Evolutionary conservation across 2,329 filamentous ascomycete genomes (phyloP).

Genomic region (Ophiostoma ips): DNA sequence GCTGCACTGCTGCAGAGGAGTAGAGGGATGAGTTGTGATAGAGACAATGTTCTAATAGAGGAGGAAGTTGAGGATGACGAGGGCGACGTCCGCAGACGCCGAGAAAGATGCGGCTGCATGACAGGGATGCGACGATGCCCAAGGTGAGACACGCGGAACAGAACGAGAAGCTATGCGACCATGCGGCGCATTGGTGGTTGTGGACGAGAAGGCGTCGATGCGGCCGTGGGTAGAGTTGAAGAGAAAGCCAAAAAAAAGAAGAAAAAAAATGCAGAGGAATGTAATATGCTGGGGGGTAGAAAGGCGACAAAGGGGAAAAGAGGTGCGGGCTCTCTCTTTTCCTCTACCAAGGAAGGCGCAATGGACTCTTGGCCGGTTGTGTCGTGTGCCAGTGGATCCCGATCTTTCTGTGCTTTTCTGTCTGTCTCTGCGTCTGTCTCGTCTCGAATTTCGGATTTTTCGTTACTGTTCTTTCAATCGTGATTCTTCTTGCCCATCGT

Average conservation of each 20-base stretch:
- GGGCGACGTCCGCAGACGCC: not conserved
- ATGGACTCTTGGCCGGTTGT: not conserved
- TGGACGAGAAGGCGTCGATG: not conserved
- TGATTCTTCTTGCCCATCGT: not conserved
- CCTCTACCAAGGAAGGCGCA: not conserved
- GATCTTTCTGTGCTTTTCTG: not conserved
- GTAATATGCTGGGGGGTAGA: too few relatives aligned
- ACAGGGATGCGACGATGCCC: not conserved
- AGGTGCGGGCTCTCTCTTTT: too few relatives aligned
- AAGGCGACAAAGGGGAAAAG: too few relatives aligned
- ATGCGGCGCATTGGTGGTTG: not conserved
- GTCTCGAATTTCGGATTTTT: not conserved
- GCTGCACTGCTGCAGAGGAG: slow-evolving; percentile 18
- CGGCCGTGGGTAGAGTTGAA: not conserved
- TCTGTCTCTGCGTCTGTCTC: not conserved
- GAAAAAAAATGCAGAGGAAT: not conserved
- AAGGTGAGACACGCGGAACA: not conserved
- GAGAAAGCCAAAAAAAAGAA: not conserved
- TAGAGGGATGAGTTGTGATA: not conserved
- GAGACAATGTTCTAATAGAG: not conserved
- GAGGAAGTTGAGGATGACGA: not conserved
- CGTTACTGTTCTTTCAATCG: not conserved
- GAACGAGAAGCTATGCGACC: not conserved
- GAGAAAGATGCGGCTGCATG: not conserved
- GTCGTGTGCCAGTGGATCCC: slow-evolving; percentile 1